Conservation (phyloP, 1,284 basidiomycete genomes). For the Marasmius oreades region DNA sequence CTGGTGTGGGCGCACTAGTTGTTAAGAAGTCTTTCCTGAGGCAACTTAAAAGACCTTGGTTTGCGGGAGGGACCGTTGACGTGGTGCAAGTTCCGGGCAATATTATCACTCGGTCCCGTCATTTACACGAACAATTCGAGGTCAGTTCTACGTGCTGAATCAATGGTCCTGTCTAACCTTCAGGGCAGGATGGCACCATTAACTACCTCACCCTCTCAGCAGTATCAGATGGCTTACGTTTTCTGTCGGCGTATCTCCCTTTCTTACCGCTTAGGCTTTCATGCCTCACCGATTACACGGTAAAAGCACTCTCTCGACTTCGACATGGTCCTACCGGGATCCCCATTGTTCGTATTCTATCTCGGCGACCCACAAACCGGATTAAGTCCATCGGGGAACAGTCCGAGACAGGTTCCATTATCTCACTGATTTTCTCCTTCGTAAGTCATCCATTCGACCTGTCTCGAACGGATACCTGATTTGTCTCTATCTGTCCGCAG, state of each 20-base stretch:
- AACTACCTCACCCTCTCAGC: constrained; percentile 75
- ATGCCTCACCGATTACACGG: constrained; percentile 56
- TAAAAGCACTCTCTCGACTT: constrained; percentile 48
- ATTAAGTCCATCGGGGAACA: constrained; percentile 59
- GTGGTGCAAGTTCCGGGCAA: constrained; percentile 76
- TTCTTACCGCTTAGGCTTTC: constrained; percentile 73
- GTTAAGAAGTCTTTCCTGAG: constrained; percentile 66
- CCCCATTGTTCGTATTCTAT: constrained; percentile 65
- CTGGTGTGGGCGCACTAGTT: constrained; percentile 77
- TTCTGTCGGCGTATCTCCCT: constrained; percentile 72
- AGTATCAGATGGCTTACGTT: constrained; percentile 69
- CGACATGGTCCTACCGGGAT: constrained; percentile 54
- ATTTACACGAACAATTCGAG: constrained; percentile 72
- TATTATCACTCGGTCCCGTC: constrained; percentile 57
- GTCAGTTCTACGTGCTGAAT: constrained; percentile 32
- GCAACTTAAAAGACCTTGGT: constrained; percentile 70
- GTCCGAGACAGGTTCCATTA: constrained; percentile 60
- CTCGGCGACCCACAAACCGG: constrained; percentile 49
- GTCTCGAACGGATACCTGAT: constrained; percentile 3
- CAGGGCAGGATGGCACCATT: constrained; percentile 71
- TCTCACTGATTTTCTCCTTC: constrained; percentile 61
- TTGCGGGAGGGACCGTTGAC: constrained; percentile 79
- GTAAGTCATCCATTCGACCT: constrained; percentile 38
- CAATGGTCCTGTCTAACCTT: constrained; percentile 11
- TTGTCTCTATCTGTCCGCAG: constrained; percentile 30